Evolutionary conservation across 2,329 filamentous ascomycete species (phyloP), one percentile per base, ranked within the genome.

Genomic region (Volutella citrinella): DNA sequence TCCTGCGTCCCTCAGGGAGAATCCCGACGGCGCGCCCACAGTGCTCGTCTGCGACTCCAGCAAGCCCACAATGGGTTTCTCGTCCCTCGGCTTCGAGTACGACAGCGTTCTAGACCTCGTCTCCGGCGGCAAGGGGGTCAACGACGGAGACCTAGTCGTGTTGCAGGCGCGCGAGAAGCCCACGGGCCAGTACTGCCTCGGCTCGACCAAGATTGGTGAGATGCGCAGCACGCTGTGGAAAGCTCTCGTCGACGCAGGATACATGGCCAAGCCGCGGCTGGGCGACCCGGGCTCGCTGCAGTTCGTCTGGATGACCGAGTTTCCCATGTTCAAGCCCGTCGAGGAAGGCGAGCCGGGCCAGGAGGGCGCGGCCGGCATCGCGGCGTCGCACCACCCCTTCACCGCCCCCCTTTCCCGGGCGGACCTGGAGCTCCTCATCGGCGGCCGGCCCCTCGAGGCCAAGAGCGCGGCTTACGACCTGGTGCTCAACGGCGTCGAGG

Each of bases 341-440:
- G 79, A 76, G 31, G 63, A 64, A 8, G 66, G 74, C 32, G 69
- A 74, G 10, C 85, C 86, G 0, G 88, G 88, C 3, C 90, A 97
- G 64, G 88, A 87, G 33, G 89, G 89, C 13, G 61, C 70, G 2
- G 80, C 89, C 1, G 89, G 90, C 5, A 80, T 97, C 51, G 80
- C 83, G 9, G 82, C 91, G 1, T 95, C 90, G 0, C 93, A 98
- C 55, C 93, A 98, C 58, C 93, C 93, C 0, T 98, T 98, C 63
- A 98, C 93, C 0, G 87, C 93, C 0, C 93, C 93, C 0, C 78
- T 86, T 21, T 78, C 78, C 0, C 61, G 73, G 0, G 66, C 69
- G 5, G 90, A 97, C 55, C 75, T 95, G 12, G 82, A 88, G 23
- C 63, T 87, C 1, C 76, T 97, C 2, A 69, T 80, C 22, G 80